Conservation (phyloP, 306 rosid species). For the Gastrolobium bilobum region DNA sequence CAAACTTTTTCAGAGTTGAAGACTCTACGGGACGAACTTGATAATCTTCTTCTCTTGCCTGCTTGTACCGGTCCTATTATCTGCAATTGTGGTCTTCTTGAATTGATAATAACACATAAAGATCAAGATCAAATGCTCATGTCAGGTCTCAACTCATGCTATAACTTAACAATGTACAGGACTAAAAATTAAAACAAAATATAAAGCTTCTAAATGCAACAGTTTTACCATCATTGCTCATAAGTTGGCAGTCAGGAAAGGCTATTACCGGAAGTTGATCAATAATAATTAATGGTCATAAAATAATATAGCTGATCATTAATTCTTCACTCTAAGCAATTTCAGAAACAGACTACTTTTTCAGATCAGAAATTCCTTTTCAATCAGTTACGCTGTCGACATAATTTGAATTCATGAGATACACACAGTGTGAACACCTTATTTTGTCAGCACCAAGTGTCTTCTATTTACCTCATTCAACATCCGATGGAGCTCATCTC, state of each 20-base stretch:
- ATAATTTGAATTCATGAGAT: neutral
- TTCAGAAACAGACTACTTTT: neutral
- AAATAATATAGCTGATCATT: constrained; percentile 2
- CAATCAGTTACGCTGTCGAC: neutral
- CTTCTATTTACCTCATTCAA: constrained; percentile 64
- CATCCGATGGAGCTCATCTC: constrained; percentile 68
- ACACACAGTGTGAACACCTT: too few relatives aligned
- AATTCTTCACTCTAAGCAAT: neutral
- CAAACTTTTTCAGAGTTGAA: too few relatives aligned
- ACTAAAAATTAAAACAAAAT: constrained; percentile 1
- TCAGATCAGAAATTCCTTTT: neutral
- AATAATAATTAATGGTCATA: neutral
- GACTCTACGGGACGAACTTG: too few relatives aligned
- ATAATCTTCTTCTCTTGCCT: too few relatives aligned
- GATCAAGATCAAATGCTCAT: too few relatives aligned
- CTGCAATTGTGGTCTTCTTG: too few relatives aligned
- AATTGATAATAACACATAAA: too few relatives aligned
- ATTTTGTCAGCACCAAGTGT: neutral
- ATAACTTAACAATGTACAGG: neutral
- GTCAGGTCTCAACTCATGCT: constrained; percentile 74
- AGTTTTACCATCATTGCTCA: neutral
- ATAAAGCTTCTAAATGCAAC: neutral
- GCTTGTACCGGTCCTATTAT: too few relatives aligned
- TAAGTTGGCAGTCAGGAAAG: neutral
- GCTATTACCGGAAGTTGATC: neutral